phyloP scores from a whole-genome alignment of 1,139 yeast genomes.

The Eremothecium coryli region DNA sequence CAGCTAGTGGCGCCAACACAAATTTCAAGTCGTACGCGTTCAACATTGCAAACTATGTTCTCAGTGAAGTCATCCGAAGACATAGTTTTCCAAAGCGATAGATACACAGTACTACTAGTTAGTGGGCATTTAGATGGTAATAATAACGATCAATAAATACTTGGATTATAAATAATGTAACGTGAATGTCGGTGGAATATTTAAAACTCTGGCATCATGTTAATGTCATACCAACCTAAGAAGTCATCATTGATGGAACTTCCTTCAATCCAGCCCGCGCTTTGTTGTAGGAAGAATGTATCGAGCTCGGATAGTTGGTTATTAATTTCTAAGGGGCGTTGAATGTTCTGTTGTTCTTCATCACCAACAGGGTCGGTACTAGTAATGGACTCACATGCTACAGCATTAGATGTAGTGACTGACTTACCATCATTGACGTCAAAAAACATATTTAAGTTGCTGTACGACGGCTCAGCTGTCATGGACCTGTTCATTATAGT shows the following conservation, averaged over 20 bases:
- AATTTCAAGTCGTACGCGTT: too few relatives aligned
- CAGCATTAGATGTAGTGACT: neutral
- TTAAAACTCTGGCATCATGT: constrained; percentile 46
- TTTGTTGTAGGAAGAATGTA: constrained; percentile 63
- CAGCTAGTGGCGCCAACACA: too few relatives aligned
- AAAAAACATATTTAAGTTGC: constrained; percentile 16
- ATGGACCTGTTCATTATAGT: neutral
- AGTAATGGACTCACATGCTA: neutral
- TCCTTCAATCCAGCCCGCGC: constrained; percentile 74
- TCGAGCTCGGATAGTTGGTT: constrained; percentile 25
- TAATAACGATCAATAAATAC: too few relatives aligned
- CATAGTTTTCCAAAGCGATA: too few relatives aligned
- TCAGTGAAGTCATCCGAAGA: too few relatives aligned
- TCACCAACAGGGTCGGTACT: neutral
- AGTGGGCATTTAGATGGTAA: too few relatives aligned
- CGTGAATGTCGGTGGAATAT: too few relatives aligned
- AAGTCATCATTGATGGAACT: constrained; percentile 58
- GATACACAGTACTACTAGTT: too few relatives aligned
- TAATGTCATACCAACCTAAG: constrained; percentile 88
- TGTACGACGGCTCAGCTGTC: constrained; percentile 10
- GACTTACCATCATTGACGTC: constrained; percentile 5
- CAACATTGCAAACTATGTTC: too few relatives aligned
- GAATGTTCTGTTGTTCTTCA: constrained; percentile 2
- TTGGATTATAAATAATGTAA: too few relatives aligned
- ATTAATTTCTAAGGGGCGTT: constrained; percentile 3